phyloP scores from a whole-genome alignment of 177 flowering plant species.

The Telopea speciosissima region DNA sequence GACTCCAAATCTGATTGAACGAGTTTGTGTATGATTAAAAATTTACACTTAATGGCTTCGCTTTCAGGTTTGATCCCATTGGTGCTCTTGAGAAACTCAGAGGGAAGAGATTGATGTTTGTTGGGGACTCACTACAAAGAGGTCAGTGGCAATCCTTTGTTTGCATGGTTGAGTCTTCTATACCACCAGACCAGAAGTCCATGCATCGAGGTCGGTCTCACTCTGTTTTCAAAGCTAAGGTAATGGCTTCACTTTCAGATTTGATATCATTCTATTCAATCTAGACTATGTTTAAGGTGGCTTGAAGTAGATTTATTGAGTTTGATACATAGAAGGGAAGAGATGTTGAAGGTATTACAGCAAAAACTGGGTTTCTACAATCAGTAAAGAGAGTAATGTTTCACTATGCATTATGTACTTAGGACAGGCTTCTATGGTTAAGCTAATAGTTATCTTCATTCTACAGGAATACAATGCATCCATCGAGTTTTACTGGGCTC shows the following conservation, averaged over 20 bases:
- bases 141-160: conserved; percentile 89
- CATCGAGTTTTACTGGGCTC: conserved; percentile 23
- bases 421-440: neutral
- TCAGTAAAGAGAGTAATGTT: too few relatives aligned
- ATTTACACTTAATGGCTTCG: neutral
- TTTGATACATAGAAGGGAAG: too few relatives aligned
- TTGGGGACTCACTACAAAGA: conserved; percentile 86
- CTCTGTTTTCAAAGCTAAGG: conserved; percentile 72
- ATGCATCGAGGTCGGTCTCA: conserved; percentile 46
- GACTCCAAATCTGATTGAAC: neutral
- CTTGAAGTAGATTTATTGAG: too few relatives aligned
- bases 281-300: neutral
- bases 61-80: conserved; percentile 57
- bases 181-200: conserved; percentile 52
- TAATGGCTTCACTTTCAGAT: conserved; percentile 14
- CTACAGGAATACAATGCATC: neutral
- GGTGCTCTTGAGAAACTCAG: conserved; percentile 50
- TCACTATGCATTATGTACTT: too few relatives aligned
- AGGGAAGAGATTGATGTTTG: conserved; percentile 84
- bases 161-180: conserved; percentile 62
- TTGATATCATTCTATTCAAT: neutral
- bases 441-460: conserved; percentile 1
- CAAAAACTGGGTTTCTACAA: neutral
- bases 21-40: too few relatives aligned
- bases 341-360: too few relatives aligned